Conservation (phyloP, 2,329 filamentous ascomycete genomes). For the Didymella segeticola region DNA sequence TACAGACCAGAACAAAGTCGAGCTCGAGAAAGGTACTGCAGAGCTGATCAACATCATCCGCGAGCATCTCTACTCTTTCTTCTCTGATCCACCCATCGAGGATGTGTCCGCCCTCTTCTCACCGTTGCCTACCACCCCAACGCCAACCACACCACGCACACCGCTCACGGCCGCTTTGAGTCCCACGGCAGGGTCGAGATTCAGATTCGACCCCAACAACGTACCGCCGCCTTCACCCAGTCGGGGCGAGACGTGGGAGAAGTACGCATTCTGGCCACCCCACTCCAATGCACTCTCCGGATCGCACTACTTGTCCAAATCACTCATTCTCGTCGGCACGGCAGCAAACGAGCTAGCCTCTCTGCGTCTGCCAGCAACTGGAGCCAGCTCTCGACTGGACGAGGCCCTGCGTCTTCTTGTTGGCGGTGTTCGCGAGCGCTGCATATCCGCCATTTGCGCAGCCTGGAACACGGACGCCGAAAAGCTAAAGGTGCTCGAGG, state of each 20-base stretch:
- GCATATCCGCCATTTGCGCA: conserved; percentile 81
- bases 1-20: conserved; percentile 70
- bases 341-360: conserved; percentile 86
- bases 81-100: conserved; percentile 85
- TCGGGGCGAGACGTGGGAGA: conserved; percentile 89
- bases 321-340: conserved; percentile 82
- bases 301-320: conserved; percentile 86
- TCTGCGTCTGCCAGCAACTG: conserved; percentile 69
- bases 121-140: conserved; percentile 73
- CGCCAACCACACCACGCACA: conserved; percentile 65
- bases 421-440: conserved; percentile 80
- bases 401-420: conserved; percentile 81
- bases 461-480: conserved; percentile 95
- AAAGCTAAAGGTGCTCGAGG: conserved; percentile 88
- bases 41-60: conserved; percentile 86
- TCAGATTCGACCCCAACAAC: conserved; percentile 80
- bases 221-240: conserved; percentile 75
- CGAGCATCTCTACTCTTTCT: conserved; percentile 80
- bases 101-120: conserved; percentile 89
- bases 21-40: conserved; percentile 77
- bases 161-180: conserved; percentile 62
- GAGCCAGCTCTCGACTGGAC: conserved; percentile 57
- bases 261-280: conserved; percentile 93
- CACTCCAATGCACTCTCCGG: conserved; percentile 90
- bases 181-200: conserved; percentile 71